Percentiles rank a stretch among this genome's conserved stretches.
These are phyloP conservation scores for Chalciporus piperatus DNA, from an alignment of 768 basidiomycete species.

Conservation along the genomic window DNA sequence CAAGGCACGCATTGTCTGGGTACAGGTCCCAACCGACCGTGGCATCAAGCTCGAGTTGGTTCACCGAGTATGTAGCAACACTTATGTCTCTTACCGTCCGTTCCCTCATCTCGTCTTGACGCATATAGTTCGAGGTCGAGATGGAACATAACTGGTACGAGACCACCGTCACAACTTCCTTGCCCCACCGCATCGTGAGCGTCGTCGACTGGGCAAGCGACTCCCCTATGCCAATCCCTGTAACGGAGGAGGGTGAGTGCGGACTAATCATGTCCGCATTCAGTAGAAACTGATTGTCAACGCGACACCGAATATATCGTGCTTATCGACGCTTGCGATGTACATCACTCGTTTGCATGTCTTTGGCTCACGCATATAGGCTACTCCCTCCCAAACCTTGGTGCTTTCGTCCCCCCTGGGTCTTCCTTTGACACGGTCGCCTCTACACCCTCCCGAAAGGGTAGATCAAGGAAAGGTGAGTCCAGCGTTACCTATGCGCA, in stretches of 20 bases:
- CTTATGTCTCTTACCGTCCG: background rate
- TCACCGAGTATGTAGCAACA: conserved; percentile 34
- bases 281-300: conserved; percentile 6
- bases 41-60: conserved; percentile 69
- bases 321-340: background rate
- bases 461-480: conserved; percentile 16
- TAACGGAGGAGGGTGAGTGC: conserved; percentile 15
- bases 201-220: conserved; percentile 96
- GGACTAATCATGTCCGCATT: background rate
- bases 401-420: conserved; percentile 25
- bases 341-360: background rate
- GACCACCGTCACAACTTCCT: conserved; percentile 68
- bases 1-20: conserved; percentile 74
- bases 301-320: background rate
- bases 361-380: conserved; percentile 4
- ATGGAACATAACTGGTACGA: conserved; percentile 98
- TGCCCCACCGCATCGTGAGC: conserved; percentile 79
- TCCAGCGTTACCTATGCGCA: background rate
- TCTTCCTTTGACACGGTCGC: conserved; percentile 15
- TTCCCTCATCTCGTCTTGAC: background rate
- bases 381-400: conserved; percentile 22
- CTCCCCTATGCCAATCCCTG: conserved; percentile 43
- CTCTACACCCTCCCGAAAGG: conserved; percentile 2
- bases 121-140: conserved; percentile 75
- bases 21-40: conserved; percentile 73